phyloP scores from a whole-genome alignment of 768 basidiomycete species.

The Boletus pseudo-olivaceus region DNA sequence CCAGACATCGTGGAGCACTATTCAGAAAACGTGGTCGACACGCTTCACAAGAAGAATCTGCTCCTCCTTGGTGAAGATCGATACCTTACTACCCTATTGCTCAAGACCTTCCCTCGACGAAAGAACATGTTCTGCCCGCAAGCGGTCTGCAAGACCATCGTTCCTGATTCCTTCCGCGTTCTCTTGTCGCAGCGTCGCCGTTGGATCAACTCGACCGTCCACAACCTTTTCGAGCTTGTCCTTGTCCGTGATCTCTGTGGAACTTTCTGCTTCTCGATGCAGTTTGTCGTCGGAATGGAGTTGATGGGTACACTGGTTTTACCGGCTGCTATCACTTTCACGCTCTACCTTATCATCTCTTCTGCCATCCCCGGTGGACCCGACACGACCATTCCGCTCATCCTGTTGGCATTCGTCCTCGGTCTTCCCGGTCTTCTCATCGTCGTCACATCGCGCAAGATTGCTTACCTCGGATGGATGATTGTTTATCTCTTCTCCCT shows the following conservation, averaged over 20 bases:
- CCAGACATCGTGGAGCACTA: slow-evolving; percentile 99
- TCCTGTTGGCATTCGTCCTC: too few species aligned
- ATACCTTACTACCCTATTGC: slow-evolving; percentile 93
- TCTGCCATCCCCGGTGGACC: too few species aligned
- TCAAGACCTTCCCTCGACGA: slow-evolving; percentile 93
- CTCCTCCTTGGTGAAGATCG: slow-evolving; percentile 98
- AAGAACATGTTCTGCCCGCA: slow-evolving; percentile 99
- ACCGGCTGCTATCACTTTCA: slow-evolving; percentile 96
- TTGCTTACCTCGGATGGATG: too few species aligned
- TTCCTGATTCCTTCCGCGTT: slow-evolving; percentile 93
- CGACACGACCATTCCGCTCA: too few species aligned
- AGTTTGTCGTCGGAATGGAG: slow-evolving; percentile 99
- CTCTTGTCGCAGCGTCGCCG: slow-evolving; percentile 94
- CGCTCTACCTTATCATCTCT: too few species aligned
- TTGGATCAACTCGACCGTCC: slow-evolving; percentile 99
- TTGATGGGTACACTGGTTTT: slow-evolving; percentile 93
- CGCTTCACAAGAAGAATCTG: slow-evolving; percentile 96
- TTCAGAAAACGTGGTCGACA: slow-evolving; percentile 99
- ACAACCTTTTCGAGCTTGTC: slow-evolving; percentile 93
- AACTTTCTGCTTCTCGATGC: slow-evolving; percentile 99
- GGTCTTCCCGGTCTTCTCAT: too few species aligned
- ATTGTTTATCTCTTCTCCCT: too few species aligned
- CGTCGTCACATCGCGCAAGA: too few species aligned
- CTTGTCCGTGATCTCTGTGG: slow-evolving; percentile 98
- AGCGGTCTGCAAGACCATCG: slow-evolving; percentile 98